These are phyloP conservation scores for Nelumbo lutea DNA, from an alignment of 164 flowering plant genomes.

Conservation along the genomic window DNA sequence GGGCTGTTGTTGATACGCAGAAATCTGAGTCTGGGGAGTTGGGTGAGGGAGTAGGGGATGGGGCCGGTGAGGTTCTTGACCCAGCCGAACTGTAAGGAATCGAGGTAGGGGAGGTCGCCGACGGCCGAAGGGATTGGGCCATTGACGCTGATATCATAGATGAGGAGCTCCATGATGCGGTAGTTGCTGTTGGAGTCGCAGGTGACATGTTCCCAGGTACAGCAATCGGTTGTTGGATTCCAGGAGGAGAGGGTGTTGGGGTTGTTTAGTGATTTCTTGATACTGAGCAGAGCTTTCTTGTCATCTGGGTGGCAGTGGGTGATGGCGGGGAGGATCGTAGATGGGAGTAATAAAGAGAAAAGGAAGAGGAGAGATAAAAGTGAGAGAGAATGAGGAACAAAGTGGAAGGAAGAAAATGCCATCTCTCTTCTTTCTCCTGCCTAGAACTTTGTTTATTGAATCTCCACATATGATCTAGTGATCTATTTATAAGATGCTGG, in stretches of 20 bases:
- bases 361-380: too few relatives aligned
- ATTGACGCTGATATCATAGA: neutral
- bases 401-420: too few relatives aligned
- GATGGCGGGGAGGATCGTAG: too few relatives aligned
- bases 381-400: too few relatives aligned
- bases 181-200: neutral
- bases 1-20: neutral
- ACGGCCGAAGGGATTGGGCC: neutral
- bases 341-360: too few relatives aligned
- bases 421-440: too few relatives aligned
- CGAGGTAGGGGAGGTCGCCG: slow-evolving; percentile 1
- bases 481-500: too few relatives aligned
- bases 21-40: neutral
- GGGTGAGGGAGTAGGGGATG: neutral
- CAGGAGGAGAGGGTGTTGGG: neutral
- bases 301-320: neutral
- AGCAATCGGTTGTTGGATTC: neutral
- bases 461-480: too few relatives aligned
- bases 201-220: neutral
- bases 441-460: too few relatives aligned
- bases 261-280: neutral
- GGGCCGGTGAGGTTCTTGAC: neutral
- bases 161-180: neutral
- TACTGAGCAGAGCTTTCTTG: neutral
- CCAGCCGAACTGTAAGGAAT: neutral